Percentiles rank a stretch among this genome's conserved stretches.
Evolutionary conservation across 345 rosid species (phyloP).

Genomic region (Sapria himalayana): DNA sequence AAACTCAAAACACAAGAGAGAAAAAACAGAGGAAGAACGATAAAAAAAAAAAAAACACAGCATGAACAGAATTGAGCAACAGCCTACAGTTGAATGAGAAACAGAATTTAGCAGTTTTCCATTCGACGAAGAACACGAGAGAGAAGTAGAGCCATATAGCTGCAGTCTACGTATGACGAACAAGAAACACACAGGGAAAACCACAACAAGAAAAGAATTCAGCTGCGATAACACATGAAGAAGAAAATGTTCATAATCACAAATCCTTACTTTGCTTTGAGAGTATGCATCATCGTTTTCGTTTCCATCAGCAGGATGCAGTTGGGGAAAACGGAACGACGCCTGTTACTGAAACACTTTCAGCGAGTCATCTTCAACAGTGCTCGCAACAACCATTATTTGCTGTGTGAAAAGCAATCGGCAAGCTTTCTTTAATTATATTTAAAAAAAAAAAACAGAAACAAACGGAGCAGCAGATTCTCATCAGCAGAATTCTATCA

Average conservation of each 20-base stretch:
- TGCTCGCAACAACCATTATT: constrained; percentile 16
- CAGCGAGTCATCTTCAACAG: constrained; percentile 28
- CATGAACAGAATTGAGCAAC: not conserved
- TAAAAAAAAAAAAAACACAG: not conserved
- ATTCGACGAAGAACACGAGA: no score
- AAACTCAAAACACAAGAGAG: no score
- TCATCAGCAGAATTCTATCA: constrained; percentile 24
- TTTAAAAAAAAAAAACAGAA: constrained; percentile 7
- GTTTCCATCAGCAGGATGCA: constrained; percentile 9
- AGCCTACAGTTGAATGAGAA: no score
- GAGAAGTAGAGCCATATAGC: not conserved
- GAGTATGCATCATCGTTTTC: constrained; percentile 53
- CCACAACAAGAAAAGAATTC: not conserved
- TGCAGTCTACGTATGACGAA: not conserved
- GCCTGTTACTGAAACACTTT: constrained; percentile 23
- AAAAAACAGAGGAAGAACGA: not conserved
- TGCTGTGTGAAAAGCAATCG: constrained; percentile 18
- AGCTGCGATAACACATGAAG: not conserved
- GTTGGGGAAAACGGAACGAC: constrained; percentile 7
- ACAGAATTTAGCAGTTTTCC: no score
- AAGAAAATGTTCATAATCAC: constrained; percentile 3
- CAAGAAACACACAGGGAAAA: not conserved
- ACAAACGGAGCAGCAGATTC: constrained; percentile 13
- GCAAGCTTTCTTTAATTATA: constrained; percentile 14
- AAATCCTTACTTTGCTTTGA: constrained; percentile 46